These are phyloP conservation scores for Penicillium bialowiezense DNA, from an alignment of 495 filamentous ascomycete species.

Conservation along the genomic window DNA sequence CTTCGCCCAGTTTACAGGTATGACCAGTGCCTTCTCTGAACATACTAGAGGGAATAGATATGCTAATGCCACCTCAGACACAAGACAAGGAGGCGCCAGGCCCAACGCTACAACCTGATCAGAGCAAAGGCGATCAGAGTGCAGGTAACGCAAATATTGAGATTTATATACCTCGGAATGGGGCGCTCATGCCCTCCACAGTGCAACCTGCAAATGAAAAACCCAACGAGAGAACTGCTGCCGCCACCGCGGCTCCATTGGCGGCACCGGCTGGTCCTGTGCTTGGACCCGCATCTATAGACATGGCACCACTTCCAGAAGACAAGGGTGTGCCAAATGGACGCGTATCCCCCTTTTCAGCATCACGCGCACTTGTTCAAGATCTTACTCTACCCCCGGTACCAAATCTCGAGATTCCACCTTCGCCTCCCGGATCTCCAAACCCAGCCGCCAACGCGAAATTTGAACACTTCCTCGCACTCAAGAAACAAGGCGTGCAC, in stretches of 20 bases:
- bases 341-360: slow-evolving; percentile 67
- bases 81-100: neutral
- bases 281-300: slow-evolving; percentile 41
- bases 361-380: slow-evolving; percentile 63
- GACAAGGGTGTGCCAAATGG: slow-evolving; percentile 20
- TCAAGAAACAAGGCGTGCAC: slow-evolving; percentile 84
- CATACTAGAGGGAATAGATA: too few relatives aligned
- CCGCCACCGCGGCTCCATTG: too few relatives aligned
- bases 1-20: slow-evolving; percentile 20
- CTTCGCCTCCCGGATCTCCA: slow-evolving; percentile 78
- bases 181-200: slow-evolving; percentile 12
- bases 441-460: slow-evolving; percentile 62
- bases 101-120: neutral
- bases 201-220: neutral
- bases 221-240: neutral
- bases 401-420: slow-evolving; percentile 77
- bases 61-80: neutral
- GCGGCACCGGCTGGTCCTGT: slow-evolving; percentile 38
- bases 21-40: neutral
- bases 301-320: slow-evolving; percentile 19
- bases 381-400: slow-evolving; percentile 81
- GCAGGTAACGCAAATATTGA: slow-evolving; percentile 14
- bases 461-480: slow-evolving; percentile 75
- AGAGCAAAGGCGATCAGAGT: neutral
- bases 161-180: neutral